Evolutionary conservation across 371 early-diverging fungal species (phyloP), one percentile per base, ranked within the genome.

Genomic region (Apophysomyces variabilis): DNA sequence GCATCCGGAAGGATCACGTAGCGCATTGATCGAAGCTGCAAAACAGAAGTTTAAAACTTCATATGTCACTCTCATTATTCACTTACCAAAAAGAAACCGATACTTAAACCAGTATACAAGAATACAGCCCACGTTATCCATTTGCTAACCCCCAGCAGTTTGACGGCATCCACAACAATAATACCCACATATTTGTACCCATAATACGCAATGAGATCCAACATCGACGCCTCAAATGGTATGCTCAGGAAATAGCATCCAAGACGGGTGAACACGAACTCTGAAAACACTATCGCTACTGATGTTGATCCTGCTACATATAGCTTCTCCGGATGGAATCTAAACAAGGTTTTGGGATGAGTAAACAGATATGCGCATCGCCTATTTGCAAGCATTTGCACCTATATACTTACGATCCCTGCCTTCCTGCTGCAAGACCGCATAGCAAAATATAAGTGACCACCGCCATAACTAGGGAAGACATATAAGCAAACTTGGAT

Each of bases 151-250:
- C 73, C 77, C 37, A 88, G 39, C 36, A 88, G 64, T 69, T 83
- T 75, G 50, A 75, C 75, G 58, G 82, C 64, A 65, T 89, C 74
- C 43, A 90, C 83, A 13, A 85, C 78, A 64, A 90, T 89, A 44
- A 90, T 82, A 38, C 91, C 89, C 44, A 97, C 91, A 85, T 96
- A 99, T 79, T 99, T 98, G 80, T 99, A 99, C 7, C 99, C 98
- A 71, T 93, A 91, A 74, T 93, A 97, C 14, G 95, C 87, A 41
- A 98, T 70, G 54, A 97, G 75, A 72, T 98, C 99, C 65, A 97
- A 71, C 63, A 95, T 85, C 9, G 92, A 88, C n/a, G 90, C 88
- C 60, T 96, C 94, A n/a, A 88, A 86, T 5, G 89, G 81, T 61
- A 97, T 93, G 66, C 88, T 95, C 58, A 99, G 78, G 65, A 99